Evolutionary conservation across 1,284 basidiomycete species (phyloP).

Genomic region (Tilletia walkeri): DNA sequence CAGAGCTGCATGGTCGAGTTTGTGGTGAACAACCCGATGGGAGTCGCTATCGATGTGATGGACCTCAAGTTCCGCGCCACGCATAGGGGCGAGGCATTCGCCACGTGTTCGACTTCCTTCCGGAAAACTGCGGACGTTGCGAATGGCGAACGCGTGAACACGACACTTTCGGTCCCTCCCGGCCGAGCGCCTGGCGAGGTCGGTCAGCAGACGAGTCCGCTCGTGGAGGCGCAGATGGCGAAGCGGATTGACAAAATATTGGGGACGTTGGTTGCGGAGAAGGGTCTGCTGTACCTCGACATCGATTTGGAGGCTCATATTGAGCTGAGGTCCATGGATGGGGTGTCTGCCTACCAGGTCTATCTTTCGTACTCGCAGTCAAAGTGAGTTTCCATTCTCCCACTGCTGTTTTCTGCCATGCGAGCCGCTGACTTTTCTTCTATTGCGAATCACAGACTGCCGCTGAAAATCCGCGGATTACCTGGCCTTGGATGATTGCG

Average conservation of each 20-base stretch:
- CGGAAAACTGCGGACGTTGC: slow-evolving; percentile 7
- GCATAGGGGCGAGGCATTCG: slow-evolving; percentile 39
- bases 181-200: slow-evolving; percentile 19
- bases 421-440: not conserved
- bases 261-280: slow-evolving; percentile 36
- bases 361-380: slow-evolving; percentile 1
- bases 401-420: not conserved
- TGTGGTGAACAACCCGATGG: slow-evolving; percentile 42
- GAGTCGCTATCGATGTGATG: slow-evolving; percentile 37
- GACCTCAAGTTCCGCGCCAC: slow-evolving; percentile 38
- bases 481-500: slow-evolving; percentile 7
- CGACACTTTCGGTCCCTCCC: slow-evolving; percentile 32
- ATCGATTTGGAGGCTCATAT: slow-evolving; percentile 36
- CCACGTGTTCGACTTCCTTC: slow-evolving; percentile 29
- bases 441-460: not conserved
- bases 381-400: not conserved
- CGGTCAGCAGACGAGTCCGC: slow-evolving; percentile 25
- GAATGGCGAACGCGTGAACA: slow-evolving; percentile 17
- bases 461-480: slow-evolving; percentile 11
- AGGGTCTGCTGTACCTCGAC: slow-evolving; percentile 40
- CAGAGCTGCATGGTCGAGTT: slow-evolving; percentile 38
- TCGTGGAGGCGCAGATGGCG: slow-evolving; percentile 30
- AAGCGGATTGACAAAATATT: slow-evolving; percentile 41
- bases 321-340: slow-evolving; percentile 24
- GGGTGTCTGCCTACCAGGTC: not conserved